Percentiles rank a stretch among this genome's conserved stretches.
phyloP scores from a whole-genome alignment of 1,139 yeast species.

The Magnusiomyces paraingens region DNA sequence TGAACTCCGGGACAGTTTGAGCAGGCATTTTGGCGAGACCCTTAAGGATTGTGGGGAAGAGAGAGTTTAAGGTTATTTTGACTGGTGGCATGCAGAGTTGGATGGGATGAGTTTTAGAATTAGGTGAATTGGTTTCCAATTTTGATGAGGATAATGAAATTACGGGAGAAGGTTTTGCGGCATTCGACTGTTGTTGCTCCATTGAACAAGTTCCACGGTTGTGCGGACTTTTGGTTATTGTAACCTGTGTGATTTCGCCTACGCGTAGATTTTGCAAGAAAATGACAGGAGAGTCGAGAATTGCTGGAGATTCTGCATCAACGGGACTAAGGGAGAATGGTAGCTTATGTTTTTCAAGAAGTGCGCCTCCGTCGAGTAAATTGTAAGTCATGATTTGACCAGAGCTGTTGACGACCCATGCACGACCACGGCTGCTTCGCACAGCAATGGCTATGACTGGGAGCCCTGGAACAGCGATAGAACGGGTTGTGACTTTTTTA shows the following conservation, averaged over 20 bases:
- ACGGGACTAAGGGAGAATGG: slow-evolving; percentile 5
- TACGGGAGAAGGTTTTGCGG: too few relatives aligned
- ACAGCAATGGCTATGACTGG: slow-evolving; percentile 12
- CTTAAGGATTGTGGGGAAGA: slow-evolving; percentile 12
- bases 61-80: slow-evolving; percentile 9
- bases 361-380: slow-evolving; percentile 8
- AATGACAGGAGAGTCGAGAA: slow-evolving; percentile 15
- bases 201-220: neutral
- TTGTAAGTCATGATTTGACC: slow-evolving; percentile 7
- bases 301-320: slow-evolving; percentile 6
- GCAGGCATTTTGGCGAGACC: slow-evolving; percentile 9
- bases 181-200: too few relatives aligned
- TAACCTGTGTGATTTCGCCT: slow-evolving; percentile 6
- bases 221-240: neutral
- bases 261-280: slow-evolving; percentile 9
- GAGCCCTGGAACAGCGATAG: slow-evolving; percentile 5
- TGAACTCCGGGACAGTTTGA: slow-evolving; percentile 13
- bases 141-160: neutral
- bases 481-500: slow-evolving; percentile 11
- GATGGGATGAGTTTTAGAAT: too few relatives aligned
- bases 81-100: slow-evolving; percentile 9
- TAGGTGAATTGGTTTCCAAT: too few relatives aligned
- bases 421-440: slow-evolving; percentile 11
- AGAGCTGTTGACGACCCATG: slow-evolving; percentile 10
- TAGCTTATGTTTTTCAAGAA: neutral